Percentiles rank a stretch among this genome's conserved stretches.
Conservation (phyloP, 2,329 filamentous ascomycete genomes). For the Aphanocladium album region DNA sequence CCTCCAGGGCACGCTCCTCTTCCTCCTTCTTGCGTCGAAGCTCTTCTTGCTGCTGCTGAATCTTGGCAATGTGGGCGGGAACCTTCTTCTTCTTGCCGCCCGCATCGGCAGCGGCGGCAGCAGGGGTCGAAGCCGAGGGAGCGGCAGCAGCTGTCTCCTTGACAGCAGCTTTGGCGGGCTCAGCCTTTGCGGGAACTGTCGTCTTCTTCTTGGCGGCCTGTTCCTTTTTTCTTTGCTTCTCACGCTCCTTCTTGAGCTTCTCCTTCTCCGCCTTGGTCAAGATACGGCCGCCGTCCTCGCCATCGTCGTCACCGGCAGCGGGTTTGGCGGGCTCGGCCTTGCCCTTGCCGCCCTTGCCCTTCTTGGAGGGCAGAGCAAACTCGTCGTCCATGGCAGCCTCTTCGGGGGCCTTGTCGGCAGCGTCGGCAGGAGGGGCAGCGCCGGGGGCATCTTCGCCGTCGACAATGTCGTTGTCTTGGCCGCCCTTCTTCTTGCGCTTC, state of each 20-base stretch:
- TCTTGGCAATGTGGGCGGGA: slow-evolving; percentile 62
- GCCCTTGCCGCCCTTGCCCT: slow-evolving; percentile 55
- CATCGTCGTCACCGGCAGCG: slow-evolving; percentile 44
- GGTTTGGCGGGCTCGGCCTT: slow-evolving; percentile 40
- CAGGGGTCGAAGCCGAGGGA: slow-evolving; percentile 27
- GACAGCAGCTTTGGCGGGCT: slow-evolving; percentile 25
- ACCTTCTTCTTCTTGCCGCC: slow-evolving; percentile 85
- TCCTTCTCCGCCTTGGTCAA: slow-evolving; percentile 99
- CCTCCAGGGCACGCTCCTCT: slow-evolving; percentile 49
- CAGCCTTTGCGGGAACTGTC: slow-evolving; percentile 52
- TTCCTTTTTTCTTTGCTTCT: slow-evolving; percentile 98
- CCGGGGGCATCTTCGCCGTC: slow-evolving; percentile 56
- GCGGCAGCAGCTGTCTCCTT: slow-evolving; percentile 51
- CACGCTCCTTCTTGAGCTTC: slow-evolving; percentile 93
- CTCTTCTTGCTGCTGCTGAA: slow-evolving; percentile 82
- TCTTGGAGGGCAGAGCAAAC: slow-evolving; percentile 77
- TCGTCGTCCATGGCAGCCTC: slow-evolving; percentile 84
- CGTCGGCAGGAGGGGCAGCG: slow-evolving; percentile 33
- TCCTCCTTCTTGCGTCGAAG: slow-evolving; percentile 66
- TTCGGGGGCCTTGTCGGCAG: slow-evolving; percentile 62
- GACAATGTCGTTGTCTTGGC: slow-evolving; percentile 61
- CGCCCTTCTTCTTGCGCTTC: slow-evolving; percentile 87
- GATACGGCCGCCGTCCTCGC: slow-evolving; percentile 58
- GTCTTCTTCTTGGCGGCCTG: slow-evolving; percentile 86
- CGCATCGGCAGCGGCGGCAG: slow-evolving; percentile 38